phyloP scores from a whole-genome alignment of 176 grass and related monocot genomes.

The Tillandsia fasciculata region DNA sequence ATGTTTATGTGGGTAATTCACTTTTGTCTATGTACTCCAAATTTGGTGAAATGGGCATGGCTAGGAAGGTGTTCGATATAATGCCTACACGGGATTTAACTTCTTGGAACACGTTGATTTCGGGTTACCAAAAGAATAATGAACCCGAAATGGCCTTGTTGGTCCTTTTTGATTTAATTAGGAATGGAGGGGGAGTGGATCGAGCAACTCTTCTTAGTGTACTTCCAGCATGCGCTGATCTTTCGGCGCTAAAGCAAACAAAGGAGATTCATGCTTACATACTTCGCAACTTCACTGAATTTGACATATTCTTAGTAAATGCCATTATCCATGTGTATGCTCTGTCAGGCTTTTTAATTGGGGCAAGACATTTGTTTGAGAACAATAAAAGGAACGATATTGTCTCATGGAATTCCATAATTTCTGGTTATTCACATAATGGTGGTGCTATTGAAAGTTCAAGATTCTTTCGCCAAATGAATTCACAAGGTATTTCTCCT shows the following conservation, averaged over 20 bases:
- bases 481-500: conserved; percentile 4
- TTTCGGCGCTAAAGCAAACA: conserved; percentile 3
- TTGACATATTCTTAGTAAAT: conserved; percentile 9
- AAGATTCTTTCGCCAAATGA: conserved; percentile 12
- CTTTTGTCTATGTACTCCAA: conserved; percentile 58
- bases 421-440: conserved; percentile 8
- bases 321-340: conserved; percentile 17
- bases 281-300: conserved; percentile 5
- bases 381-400: conserved; percentile 8
- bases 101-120: conserved; percentile 54
- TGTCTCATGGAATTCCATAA: conserved; percentile 24
- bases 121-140: conserved; percentile 25
- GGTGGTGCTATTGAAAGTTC: conserved; percentile 12
- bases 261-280: conserved; percentile 20
- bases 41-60: conserved; percentile 27
- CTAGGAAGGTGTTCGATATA: conserved; percentile 27
- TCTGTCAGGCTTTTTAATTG: conserved; percentile 7
- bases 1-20: conserved; percentile 37
- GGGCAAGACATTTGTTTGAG: conserved; percentile 17
- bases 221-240: conserved; percentile 17
- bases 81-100: conserved; percentile 40
- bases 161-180: conserved; percentile 1
- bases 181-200: not conserved
- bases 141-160: conserved; percentile 10
- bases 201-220: conserved; percentile 12